phyloP scores from a whole-genome alignment of 495 filamentous ascomycete species.

The Thermochaetoides thermophila region DNA sequence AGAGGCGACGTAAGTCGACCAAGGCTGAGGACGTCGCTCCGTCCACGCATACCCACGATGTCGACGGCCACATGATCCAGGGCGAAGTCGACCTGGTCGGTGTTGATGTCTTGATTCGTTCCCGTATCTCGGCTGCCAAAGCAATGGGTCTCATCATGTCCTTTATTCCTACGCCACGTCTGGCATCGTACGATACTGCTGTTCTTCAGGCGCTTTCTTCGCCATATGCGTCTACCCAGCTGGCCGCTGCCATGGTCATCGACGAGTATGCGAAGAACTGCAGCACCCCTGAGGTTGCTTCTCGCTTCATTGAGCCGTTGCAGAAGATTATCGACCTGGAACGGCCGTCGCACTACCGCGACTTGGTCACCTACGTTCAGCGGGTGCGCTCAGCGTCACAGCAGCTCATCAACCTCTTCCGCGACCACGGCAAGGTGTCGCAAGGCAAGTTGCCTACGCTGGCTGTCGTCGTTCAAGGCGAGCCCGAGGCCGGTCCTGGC shows the following conservation, averaged over 20 bases:
- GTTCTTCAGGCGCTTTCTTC: constrained; percentile 53
- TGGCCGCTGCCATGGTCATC: constrained; percentile 67
- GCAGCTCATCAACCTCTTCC: constrained; percentile 75
- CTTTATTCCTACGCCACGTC: constrained; percentile 33
- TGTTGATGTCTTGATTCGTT: constrained; percentile 71
- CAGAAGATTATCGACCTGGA: constrained; percentile 64
- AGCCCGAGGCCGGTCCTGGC: constrained; percentile 71
- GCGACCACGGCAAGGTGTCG: constrained; percentile 67
- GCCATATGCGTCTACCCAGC: constrained; percentile 68
- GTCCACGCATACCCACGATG: constrained; percentile 60
- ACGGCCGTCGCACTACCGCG: constrained; percentile 67
- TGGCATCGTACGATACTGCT: constrained; percentile 37
- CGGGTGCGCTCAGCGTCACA: constrained; percentile 82
- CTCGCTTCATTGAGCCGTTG: constrained; percentile 41
- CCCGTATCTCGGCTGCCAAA: constrained; percentile 68
- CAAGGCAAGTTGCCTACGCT: constrained; percentile 57
- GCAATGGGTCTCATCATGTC: constrained; percentile 69
- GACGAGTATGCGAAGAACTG: constrained; percentile 70
- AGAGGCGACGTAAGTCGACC: constrained; percentile 68
- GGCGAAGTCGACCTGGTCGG: constrained; percentile 92
- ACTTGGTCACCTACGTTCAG: constrained; percentile 76
- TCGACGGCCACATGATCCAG: constrained; percentile 95
- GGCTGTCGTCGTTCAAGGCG: constrained; percentile 84
- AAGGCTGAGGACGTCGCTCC: constrained; percentile 59
- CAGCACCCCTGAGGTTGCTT: constrained; percentile 20